Evolutionary conservation across 192 early-diverging fungal species (phyloP), one percentile per base, ranked within the genome.

Genomic region (Dissophora globulifera): DNA sequence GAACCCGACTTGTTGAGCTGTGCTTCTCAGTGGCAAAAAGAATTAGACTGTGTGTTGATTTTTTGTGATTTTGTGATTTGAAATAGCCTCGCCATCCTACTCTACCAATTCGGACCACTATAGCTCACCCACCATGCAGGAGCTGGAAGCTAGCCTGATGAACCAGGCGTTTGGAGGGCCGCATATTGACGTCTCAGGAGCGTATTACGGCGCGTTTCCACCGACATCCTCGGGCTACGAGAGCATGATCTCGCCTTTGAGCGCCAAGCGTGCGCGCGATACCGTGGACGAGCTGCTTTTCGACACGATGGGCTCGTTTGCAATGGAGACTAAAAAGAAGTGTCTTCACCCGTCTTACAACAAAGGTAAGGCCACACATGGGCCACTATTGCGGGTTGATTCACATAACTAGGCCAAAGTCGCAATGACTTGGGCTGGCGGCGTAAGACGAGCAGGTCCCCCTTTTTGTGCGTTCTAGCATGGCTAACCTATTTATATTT

Each of bases 271-370:
- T 29, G 47, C 59, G 33, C 63, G 69, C 32, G 58, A 79, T 56
- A 48, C 54, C 15, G 59, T 61, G 38, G 67, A 67, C 25, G 69
- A 80, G 38, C 12, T 71, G 16, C 19, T 72, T 9, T 58, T 69
- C 25, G 69, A 81, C 47, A 81, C 70, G 8, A 42, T 81, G 22
- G 79, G 74, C 30, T 62, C 61, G 5, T 78, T 81, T 29, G 60
- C 58, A 12, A 57, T 64, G 20, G 79, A 81, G 26, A 61, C 68
- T 5, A 81, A 81, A 51, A 81, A 76, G 54, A 81, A 78, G 48
- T 61, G 72, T 15, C 35, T 78, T 32, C 67, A 81, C 13, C 67
- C 71, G 11, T 50, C 58, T 1, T 81, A 81, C 23, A 71, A 66
- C 40, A 62, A 81, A 57, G 72, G 79, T 76, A 81, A 65, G 31